phyloP scores from a whole-genome alignment of 1,139 yeast species.

The Suhomyces coccinellae region DNA sequence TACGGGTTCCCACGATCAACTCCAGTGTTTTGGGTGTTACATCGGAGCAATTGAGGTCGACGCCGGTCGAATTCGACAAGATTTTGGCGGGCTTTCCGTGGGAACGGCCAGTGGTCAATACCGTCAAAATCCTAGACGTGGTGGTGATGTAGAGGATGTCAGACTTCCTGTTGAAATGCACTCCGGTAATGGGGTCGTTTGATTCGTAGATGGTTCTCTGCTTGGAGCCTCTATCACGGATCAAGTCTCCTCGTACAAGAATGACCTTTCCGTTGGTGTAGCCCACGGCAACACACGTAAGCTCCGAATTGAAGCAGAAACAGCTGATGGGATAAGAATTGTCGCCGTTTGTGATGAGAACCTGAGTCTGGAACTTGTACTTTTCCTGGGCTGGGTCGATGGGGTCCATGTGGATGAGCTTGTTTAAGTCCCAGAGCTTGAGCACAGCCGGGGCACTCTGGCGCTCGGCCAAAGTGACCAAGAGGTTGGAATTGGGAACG shows the following conservation, averaged over 20 bases:
- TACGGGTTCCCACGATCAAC: constrained; percentile 56
- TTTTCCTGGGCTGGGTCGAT: constrained; percentile 37
- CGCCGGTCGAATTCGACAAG: constrained; percentile 65
- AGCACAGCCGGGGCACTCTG: constrained; percentile 69
- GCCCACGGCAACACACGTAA: constrained; percentile 75
- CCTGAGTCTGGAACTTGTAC: constrained; percentile 38
- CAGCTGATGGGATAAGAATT: constrained; percentile 77
- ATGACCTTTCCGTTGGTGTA: constrained; percentile 86
- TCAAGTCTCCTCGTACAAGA: constrained; percentile 80
- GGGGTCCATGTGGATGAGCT: constrained; percentile 38
- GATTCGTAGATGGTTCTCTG: constrained; percentile 77
- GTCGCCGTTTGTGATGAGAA: constrained; percentile 46
- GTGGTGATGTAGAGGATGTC: constrained; percentile 62
- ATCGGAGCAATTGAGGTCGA: constrained; percentile 67
- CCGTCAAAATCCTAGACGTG: constrained; percentile 67
- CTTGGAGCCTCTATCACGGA: constrained; percentile 87
- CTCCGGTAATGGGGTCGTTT: constrained; percentile 77
- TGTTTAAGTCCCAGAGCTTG: constrained; percentile 71
- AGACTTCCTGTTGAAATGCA: constrained; percentile 53
- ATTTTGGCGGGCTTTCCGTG: constrained; percentile 65
- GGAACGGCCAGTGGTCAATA: constrained; percentile 78
- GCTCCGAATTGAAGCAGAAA: constrained; percentile 54
- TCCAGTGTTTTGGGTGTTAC: constrained; percentile 38
- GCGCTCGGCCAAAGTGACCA: constrained; percentile 73
- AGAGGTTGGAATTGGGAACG: constrained; percentile 47